These are phyloP conservation scores for Leccinum uliginosum DNA, from an alignment of 768 basidiomycete genomes.

Conservation along the genomic window DNA sequence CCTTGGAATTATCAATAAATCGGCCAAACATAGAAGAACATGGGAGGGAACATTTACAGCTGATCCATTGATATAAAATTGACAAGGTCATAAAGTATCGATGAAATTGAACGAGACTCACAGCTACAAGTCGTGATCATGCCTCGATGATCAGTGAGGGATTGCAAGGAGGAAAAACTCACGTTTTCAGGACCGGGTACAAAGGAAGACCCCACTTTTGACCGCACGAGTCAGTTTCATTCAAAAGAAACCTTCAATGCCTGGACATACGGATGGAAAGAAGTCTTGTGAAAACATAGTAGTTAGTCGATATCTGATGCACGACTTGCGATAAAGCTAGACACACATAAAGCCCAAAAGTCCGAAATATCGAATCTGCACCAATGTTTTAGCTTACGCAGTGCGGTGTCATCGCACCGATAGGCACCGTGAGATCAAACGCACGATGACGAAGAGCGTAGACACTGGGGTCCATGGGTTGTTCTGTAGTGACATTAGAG, in stretches of 20 bases:
- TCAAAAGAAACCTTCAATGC: neutral
- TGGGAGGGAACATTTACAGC: too few relatives aligned
- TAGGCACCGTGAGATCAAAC: neutral
- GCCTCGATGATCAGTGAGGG: too few relatives aligned
- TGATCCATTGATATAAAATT: too few relatives aligned
- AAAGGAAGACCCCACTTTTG: constrained; percentile 9
- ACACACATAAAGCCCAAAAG: neutral
- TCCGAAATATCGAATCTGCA: neutral
- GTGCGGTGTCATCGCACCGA: neutral
- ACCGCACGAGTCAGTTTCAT: neutral
- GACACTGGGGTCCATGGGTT: constrained; percentile 10
- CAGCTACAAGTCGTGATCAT: too few relatives aligned
- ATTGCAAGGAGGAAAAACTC: neutral
- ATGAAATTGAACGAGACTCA: too few relatives aligned
- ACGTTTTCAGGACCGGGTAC: constrained; percentile 10
- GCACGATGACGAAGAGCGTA: constrained; percentile 6
- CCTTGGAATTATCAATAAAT: too few relatives aligned
- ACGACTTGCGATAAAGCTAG: neutral
- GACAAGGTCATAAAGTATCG: too few relatives aligned
- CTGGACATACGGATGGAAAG: neutral
- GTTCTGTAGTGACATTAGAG: constrained; percentile 3
- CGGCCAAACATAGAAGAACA: too few relatives aligned
- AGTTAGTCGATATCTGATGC: neutral
- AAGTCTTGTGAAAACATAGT: neutral
- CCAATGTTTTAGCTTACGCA: neutral